A percentile compares a stretch with the other conserved stretches of the same genome.
Evolutionary conservation across 805 yeast genomes (phyloP).

Genomic region (Yarrowia sp.): DNA sequence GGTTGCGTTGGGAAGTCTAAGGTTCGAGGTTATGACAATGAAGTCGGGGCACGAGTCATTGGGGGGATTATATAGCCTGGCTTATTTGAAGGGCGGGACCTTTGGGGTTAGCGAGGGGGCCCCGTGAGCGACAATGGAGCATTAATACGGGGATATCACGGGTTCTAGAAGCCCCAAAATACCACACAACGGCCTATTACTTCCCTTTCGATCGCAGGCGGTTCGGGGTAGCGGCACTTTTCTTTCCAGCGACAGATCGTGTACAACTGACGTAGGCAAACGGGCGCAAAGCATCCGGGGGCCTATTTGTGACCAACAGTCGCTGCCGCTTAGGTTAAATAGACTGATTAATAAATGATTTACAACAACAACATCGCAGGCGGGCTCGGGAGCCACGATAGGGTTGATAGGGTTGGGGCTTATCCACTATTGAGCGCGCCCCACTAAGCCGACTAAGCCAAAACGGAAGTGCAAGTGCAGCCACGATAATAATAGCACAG

Average conservation of each 20-base stretch:
- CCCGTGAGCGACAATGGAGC: neutral
- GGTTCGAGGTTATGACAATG: slow-evolving; percentile 16
- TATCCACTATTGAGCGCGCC: slow-evolving; percentile 5
- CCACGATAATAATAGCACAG: neutral
- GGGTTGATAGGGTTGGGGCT: slow-evolving; percentile 2
- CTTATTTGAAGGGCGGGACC: neutral
- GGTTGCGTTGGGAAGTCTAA: slow-evolving; percentile 17
- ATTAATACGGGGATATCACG: too few relatives aligned
- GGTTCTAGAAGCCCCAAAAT: neutral
- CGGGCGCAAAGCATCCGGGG: too few relatives aligned
- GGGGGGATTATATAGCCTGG: neutral
- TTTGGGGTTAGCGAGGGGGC: neutral
- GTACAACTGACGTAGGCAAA: too few relatives aligned
- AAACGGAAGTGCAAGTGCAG: slow-evolving; percentile 15
- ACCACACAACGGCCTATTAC: too few relatives aligned
- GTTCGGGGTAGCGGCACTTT: too few relatives aligned
- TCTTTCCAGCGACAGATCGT: too few relatives aligned
- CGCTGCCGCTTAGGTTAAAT: too few relatives aligned
- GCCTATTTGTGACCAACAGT: too few relatives aligned
- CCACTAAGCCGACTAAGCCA: slow-evolving; percentile 1
- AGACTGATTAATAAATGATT: too few relatives aligned
- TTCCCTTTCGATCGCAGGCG: neutral
- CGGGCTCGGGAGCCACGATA: slow-evolving; percentile 3
- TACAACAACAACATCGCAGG: too few relatives aligned
- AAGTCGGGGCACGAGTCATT: slow-evolving; percentile 1